Evolutionary conservation across 768 basidiomycete species (phyloP).

Genomic region (Tricholoma sp.): DNA sequence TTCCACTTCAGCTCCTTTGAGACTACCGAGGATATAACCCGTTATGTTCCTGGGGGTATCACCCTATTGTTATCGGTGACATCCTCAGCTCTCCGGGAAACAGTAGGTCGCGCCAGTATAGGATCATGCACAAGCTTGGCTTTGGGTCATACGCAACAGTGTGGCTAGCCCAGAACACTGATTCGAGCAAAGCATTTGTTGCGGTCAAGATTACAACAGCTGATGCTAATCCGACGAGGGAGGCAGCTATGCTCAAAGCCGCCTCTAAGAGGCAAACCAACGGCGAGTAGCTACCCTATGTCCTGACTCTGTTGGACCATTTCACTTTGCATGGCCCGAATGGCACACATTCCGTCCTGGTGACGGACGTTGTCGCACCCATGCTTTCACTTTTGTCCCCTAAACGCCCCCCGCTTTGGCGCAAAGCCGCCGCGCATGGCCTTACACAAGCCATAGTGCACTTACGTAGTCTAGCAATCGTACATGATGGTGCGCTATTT

Average conservation of each 20-base stretch:
- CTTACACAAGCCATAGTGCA: neutral
- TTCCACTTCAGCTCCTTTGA: neutral
- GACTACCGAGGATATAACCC: neutral
- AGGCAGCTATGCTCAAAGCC: neutral
- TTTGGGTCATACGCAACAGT: conserved; percentile 9
- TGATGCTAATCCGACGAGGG: neutral
- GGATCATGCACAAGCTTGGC: conserved; percentile 12
- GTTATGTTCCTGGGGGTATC: conserved; percentile 10
- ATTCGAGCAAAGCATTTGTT: conserved; percentile 3
- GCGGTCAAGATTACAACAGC: conserved; percentile 8
- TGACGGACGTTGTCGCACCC: neutral
- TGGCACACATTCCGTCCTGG: neutral
- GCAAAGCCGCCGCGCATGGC: neutral
- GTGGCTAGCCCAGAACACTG: conserved; percentile 10
- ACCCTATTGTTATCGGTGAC: conserved; percentile 5
- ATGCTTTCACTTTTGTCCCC: neutral
- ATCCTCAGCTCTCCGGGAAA: neutral
- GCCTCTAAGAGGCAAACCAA: neutral
- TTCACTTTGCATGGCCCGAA: conserved; percentile 1
- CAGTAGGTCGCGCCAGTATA: conserved; percentile 2
- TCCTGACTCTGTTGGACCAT: neutral
- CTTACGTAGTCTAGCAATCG: neutral
- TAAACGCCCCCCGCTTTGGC: neutral
- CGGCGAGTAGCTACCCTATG: neutral
- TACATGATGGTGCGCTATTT: neutral